Base-by-base conservation (phyloP, 192 early-diverging fungal genomes). In the Globomyces pollinis-pini region DNA sequence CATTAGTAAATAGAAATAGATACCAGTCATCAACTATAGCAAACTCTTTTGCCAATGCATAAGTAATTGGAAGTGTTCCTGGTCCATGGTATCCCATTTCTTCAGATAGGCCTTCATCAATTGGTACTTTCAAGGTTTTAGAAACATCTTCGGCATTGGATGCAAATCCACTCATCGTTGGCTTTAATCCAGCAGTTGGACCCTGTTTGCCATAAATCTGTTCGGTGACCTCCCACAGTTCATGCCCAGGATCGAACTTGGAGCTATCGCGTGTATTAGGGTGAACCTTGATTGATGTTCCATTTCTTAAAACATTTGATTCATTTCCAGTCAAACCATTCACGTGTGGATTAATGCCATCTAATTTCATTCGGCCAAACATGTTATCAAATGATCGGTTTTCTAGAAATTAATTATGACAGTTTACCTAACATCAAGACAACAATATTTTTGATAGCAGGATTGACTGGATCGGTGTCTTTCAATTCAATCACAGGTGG, bases 21-120 rank as follows among this genome's bases (percentile, higher is more conserved):
- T 56, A 64, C 61, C 64, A 72, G 26, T 58, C 52, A 50, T 72
- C 66, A 41, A 72, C 58, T 21, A 72, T 36, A 8, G 56, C 38
- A 45, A 60, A 72, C 16, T 72, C 61, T 9, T 42, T 49, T 11
- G 70, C 70, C 5, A 72, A 55, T 2, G 57, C 26, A 32, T 26
- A 24, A 12, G 56, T 52, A 20, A 72, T 43, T 23, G 70, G 70
- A 2, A 72, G 9, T 1, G 23, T 53, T 4, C 11, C n/a, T 11
- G 61, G 53, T 2, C 32, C 33, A 16, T 57, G 55, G 24, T 43
- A 43, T n/a, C 28, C 23, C 0, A 57, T 23, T 6, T 12, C 18
- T 8, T 49, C 45, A 29, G 45, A 12, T 6, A 49, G 5, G 15
- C 29, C 32, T n/a, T n/a, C 38, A 36, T 32, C 31, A 43, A 31